Evolutionary conservation across 352 stramenopile species (phyloP), one percentile per base, ranked within the genome.

Genomic region (Phytophthora litchii): DNA sequence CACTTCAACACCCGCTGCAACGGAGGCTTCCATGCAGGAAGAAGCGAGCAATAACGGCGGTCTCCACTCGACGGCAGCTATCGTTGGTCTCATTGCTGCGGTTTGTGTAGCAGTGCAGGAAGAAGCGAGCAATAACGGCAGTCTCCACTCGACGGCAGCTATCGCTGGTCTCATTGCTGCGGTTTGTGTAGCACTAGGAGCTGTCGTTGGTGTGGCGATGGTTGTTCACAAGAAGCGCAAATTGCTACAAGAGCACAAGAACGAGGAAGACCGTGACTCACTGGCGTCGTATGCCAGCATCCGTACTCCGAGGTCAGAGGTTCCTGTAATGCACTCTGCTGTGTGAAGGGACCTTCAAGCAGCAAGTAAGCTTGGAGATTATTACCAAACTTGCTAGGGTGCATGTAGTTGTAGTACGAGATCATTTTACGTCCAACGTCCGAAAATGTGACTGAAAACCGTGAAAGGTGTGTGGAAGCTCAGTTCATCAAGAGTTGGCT

Each of bases 151-250:
- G 38, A 64, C 57, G 14, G 46, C 25, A 8, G 51, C 47, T 8
- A 54, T 72, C 36, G 16, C 57, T 8, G 54, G 45, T 17, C 47
- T 70, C 9, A 32, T 69, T 56, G 63, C 50, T 44, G 56, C 56
- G 2, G 46, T 60, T 17, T 64, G 57, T 50, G 44, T 68, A 11
- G 46, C 35, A 36, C 37, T 67, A 21, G 64, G 57, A 19, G 35
- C 41, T 4, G 42, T 44, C 16, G 47, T 67, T 16, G 57, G 38
- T 8, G 51, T 72, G 36, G 35, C 36, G 1, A 31, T 67, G 19
- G 40, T 44, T 14, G 40, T 68, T 38, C 57, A 53, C 38, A 72
- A 43, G 36, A 72, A 68, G 32, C 64, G 57, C 20, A 67, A 64
- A 59, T 42, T 64, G n/a, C 46, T 68, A 13, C 34, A 72, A 55